Evolutionary conservation across 805 yeast species (phyloP).

Genomic region (Hanseniaspora meyeri): DNA sequence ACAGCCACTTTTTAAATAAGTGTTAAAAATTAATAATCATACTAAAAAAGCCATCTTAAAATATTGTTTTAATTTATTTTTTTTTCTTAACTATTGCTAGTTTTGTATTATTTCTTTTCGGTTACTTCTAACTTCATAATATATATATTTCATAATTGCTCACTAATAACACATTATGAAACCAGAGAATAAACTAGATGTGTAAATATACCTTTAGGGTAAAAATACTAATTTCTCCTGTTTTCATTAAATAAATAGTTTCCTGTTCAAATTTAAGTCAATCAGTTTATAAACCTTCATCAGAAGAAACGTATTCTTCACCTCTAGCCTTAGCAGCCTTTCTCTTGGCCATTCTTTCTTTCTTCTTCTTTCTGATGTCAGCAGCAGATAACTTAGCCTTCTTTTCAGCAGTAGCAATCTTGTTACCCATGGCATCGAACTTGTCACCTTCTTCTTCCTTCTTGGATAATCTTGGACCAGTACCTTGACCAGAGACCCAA

Average conservation of each 20-base stretch:
- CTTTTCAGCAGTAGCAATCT: slow-evolving; percentile 92
- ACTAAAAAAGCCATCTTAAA: no score
- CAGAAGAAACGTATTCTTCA: slow-evolving; percentile 95
- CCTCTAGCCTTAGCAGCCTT: slow-evolving; percentile 97
- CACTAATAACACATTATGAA: not conserved
- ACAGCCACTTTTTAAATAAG: no score
- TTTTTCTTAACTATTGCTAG: slow-evolving; percentile 1
- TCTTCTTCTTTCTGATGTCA: slow-evolving; percentile 99
- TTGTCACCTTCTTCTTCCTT: slow-evolving; percentile 94
- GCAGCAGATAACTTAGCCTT: slow-evolving; percentile 96
- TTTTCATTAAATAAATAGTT: not conserved
- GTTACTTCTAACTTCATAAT: not conserved
- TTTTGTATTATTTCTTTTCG: not conserved
- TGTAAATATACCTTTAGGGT: not conserved
- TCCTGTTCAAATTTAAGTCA: not conserved
- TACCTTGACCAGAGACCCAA: slow-evolving; percentile 99
- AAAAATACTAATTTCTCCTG: not conserved
- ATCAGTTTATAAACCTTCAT: slow-evolving; percentile 56
- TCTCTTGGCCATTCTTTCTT: slow-evolving; percentile 99
- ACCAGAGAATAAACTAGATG: not conserved
- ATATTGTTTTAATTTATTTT: not conserved
- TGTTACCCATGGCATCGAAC: slow-evolving; percentile 99
- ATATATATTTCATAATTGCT: not conserved
- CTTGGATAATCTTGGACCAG: slow-evolving; percentile 99
- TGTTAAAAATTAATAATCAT: no score